Evolutionary conservation across 202 grass and related monocot genomes (phyloP).

Genomic region (Zoysia matrella): DNA sequence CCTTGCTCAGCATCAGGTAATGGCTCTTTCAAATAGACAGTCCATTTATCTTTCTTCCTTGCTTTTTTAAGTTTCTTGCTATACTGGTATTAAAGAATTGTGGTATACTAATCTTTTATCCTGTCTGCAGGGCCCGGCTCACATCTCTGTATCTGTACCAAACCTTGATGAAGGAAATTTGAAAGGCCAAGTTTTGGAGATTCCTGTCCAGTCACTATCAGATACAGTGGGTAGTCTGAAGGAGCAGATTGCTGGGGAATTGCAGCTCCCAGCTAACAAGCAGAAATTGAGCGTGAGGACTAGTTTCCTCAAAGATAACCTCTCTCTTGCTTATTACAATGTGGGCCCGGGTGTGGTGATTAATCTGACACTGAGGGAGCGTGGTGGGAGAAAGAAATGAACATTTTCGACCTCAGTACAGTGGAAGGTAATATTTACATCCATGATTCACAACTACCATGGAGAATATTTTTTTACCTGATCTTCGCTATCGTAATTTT

Average conservation of each 20-base stretch:
- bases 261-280: conserved; percentile 97
- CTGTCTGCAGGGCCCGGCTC: conserved; percentile 69
- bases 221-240: conserved; percentile 93
- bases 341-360: conserved; percentile 76
- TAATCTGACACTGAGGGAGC: conserved; percentile 84
- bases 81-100: conserved; percentile 12
- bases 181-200: conserved; percentile 84
- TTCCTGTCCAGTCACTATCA: conserved; percentile 75
- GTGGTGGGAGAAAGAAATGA: conserved; percentile 99
- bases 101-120: conserved; percentile 44
- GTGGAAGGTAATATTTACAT: conserved; percentile 37
- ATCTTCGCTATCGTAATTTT: conserved; percentile 14
- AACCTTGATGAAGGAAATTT: conserved; percentile 96
- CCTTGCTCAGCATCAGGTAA: conserved; percentile 85
- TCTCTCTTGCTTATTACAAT: conserved; percentile 97
- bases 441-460: conserved; percentile 34
- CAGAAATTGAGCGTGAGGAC: conserved; percentile 87
- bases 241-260: conserved; percentile 94
- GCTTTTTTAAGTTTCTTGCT: background rate
- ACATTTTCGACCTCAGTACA: conserved; percentile 16
- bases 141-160: conserved; percentile 80
- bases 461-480: conserved; percentile 32
- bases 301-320: conserved; percentile 96
- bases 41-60: conserved; percentile 13
- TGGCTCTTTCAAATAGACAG: conserved; percentile 31